Percentiles rank a stretch among this genome's conserved stretches.
These are phyloP conservation scores for Closterium sp. DNA, from an alignment of 139 green algal species.

Conservation along the genomic window DNA sequence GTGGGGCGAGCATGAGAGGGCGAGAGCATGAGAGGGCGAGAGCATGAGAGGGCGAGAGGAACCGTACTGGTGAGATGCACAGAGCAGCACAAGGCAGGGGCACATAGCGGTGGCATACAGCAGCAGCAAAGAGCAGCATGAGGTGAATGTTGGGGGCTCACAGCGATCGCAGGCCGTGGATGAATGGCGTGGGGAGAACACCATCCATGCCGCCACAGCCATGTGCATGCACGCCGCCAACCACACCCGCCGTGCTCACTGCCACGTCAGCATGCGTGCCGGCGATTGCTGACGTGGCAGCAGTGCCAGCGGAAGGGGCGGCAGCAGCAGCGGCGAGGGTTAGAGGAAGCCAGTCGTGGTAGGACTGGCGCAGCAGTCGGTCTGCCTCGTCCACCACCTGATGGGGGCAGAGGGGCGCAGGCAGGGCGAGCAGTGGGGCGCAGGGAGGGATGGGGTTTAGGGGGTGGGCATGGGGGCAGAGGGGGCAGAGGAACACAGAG, in stretches of 20 bases:
- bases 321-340: constrained; percentile 51
- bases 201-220: background rate
- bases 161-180: background rate
- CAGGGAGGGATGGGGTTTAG: background rate
- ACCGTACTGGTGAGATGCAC: too few species aligned
- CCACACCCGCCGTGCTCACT: background rate
- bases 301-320: background rate
- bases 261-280: background rate
- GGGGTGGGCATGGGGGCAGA: background rate
- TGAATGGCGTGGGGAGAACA: background rate
- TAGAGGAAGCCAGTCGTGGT: constrained; percentile 86
- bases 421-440: too few species aligned
- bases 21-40: too few species aligned
- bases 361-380: constrained; percentile 86
- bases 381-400: constrained; percentile 88
- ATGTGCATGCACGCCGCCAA: background rate
- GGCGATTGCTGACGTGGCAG: background rate
- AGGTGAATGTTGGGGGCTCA: background rate
- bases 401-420: background rate
- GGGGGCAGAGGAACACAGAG: background rate
- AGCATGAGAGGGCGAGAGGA: background rate
- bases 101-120: too few species aligned
- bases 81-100: too few species aligned
- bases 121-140: background rate
- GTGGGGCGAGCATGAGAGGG: background rate